Evolutionary conservation across 305 asterid genomes (phyloP), one percentile per base, ranked within the genome.

Genomic region (Solanum chacoense): DNA sequence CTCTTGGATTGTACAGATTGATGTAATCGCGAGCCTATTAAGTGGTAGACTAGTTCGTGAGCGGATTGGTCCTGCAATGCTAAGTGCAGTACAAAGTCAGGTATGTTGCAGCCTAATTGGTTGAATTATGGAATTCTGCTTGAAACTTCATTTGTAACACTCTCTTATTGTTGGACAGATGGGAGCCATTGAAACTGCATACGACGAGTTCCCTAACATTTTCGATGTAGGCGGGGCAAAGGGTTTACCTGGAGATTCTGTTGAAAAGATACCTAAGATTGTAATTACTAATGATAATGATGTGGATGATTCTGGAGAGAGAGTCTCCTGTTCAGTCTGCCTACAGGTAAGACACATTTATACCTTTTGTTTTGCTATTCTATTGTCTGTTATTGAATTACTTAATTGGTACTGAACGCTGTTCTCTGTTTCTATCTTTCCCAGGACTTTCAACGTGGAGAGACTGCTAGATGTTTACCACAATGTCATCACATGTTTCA

Each of bases 81-180:
- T 97, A 67, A 97, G 99, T 90, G 98, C 99, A 50, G 99, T 97
- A 74, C 99, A 97, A 88, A 97, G 98, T 90, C 99, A 97, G 98
- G 99, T 95, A 91, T 8, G 85, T 37, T 32, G 79, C 73, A 11
- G 38, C 77, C 8, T 67, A 28, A 7, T 45, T 26, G 79, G 37
- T 65, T 5, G 40, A 29, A 18, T 31, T 55, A 14, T 29, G 11
- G 65, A 11, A 32, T 32, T 73, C 59, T 78, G 10, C 38, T 71
- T 72, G 28, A 18, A 32, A 18, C 88, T 73, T 31, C 59, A 83
- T 88, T 83, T 35, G 69, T 86, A 67, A 38, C 37, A 29, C 88
- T 32, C 34, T 14, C 89, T 71, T 76, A 7, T 55, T 89, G 78
- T 89, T 85, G 20, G 37, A 88, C 93, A 96, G 99, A 97, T 97